phyloP scores from a whole-genome alignment of 106 monocot genomes.

The Narthecium ossifragum region DNA sequence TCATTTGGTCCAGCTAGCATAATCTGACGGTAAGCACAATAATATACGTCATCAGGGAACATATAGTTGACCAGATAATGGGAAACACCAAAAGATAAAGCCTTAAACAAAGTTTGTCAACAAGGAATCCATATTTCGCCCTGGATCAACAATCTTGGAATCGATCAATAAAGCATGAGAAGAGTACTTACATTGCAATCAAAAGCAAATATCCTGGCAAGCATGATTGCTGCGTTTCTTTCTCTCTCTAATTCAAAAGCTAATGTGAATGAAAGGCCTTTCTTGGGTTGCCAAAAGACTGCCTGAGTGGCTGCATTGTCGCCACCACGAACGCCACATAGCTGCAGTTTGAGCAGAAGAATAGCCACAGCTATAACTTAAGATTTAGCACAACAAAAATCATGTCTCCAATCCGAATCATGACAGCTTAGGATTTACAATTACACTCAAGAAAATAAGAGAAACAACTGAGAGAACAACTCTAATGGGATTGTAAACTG shows the following conservation, averaged over 20 bases:
- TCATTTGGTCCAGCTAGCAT: constrained; percentile 1
- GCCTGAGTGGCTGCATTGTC: constrained; percentile 9
- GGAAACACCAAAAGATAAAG: neutral
- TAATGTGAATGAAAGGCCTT: constrained; percentile 10
- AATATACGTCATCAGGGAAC: neutral
- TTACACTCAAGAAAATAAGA: no score
- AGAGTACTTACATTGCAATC: constrained; percentile 9
- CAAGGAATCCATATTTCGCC: no score
- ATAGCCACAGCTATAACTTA: no score
- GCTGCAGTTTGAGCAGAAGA: neutral
- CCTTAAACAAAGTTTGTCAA: neutral
- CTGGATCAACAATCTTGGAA: no score
- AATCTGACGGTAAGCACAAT: neutral
- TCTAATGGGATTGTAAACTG: no score
- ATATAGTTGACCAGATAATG: neutral
- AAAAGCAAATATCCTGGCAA: constrained; percentile 8
- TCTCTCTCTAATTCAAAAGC: constrained; percentile 13
- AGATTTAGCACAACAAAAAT: no score
- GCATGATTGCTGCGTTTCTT: constrained; percentile 14
- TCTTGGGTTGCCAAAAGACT: constrained; percentile 6
- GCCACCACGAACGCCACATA: constrained; percentile 8
- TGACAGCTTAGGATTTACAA: no score
- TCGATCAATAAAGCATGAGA: neutral
- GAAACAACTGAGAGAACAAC: no score
- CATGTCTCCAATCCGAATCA: no score